Evolutionary conservation across 768 basidiomycete genomes (phyloP), one percentile per base, ranked within the genome.

Genomic region (Macrolepiota fuliginosa): DNA sequence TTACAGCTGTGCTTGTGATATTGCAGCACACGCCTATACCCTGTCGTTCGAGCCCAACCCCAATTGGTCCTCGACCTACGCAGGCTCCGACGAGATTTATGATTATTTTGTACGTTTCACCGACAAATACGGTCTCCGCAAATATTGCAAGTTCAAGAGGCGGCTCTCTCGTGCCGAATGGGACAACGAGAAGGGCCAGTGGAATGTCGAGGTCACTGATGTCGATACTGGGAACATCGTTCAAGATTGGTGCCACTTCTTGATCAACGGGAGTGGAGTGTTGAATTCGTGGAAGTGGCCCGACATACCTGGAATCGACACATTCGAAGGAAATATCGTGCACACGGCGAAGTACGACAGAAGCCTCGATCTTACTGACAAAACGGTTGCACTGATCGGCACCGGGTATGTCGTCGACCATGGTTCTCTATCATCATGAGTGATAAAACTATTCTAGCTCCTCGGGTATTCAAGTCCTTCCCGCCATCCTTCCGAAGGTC

Each of bases 251-350:
- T 73, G 70, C 52, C 71, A 78, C 63, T 65, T 78, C 50, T 54
- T 78, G 1, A 65, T 77, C 54, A 72, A 74, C 47, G 75, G 70
- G 2, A 54, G 63, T 10, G 77, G 77, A 17, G 65, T 74, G 47
- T 64, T 78, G 19, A 79, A 77, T 59, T 64, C 67, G 2, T 79
- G 77, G 77, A 69, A 68, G 54, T 76, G 75, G 76, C 76, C 78
- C 1, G 69, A 74, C 37, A 76, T 78, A 27, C 56, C 67, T 6
- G 77, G 77, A 2, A 64, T 78, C 12, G 40, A 70, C 0, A 65
- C 71, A 19, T 79, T 71, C 64, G 69, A 71, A 52, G 76, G 77
- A 1, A 58, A 58, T 10, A 65, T 77, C n/a, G 37, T 76, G 37
- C 77, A 78, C 58, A 79, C 74, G 0, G 76, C 77, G 0, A 62